Evolutionary conservation across 2,329 filamentous ascomycete species (phyloP).

Genomic region (Ophiostoma australiae): DNA sequence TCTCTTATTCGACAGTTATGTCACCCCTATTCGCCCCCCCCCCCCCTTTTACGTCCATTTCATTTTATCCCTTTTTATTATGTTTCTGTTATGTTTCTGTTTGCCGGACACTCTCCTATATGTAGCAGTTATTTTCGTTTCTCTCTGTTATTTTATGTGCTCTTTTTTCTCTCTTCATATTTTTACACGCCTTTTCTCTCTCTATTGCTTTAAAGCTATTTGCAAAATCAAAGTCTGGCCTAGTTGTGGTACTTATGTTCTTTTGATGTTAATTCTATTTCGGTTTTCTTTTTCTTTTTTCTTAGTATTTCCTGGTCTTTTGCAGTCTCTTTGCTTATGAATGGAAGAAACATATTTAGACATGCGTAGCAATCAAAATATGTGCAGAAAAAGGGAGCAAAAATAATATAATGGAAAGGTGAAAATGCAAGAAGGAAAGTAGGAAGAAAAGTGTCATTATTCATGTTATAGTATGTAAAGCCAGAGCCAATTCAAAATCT

Average conservation of each 20-base stretch:
- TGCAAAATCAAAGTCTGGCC: conserved; percentile 12
- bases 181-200: conserved; percentile 25
- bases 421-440: too few relatives aligned
- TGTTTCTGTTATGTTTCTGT: not conserved
- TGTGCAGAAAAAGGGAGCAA: not conserved
- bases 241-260: not conserved
- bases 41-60: not conserved
- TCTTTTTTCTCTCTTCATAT: conserved; percentile 35
- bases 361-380: not conserved
- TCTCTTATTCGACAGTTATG: not conserved
- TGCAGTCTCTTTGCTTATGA: not conserved
- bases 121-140: conserved; percentile 15
- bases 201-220: not conserved
- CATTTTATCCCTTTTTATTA: conserved; percentile 4
- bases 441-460: not conserved
- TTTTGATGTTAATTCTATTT: not conserved
- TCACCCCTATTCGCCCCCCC: not conserved
- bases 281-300: not conserved
- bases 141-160: conserved; percentile 9
- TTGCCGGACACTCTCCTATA: conserved; percentile 14
- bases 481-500: not conserved
- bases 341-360: not conserved
- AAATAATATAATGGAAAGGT: not conserved
- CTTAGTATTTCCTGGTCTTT: not conserved
- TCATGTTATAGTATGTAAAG: not conserved